Conservation (phyloP, 2,329 filamentous ascomycete species). For the Ilyonectria mors-panacis region DNA sequence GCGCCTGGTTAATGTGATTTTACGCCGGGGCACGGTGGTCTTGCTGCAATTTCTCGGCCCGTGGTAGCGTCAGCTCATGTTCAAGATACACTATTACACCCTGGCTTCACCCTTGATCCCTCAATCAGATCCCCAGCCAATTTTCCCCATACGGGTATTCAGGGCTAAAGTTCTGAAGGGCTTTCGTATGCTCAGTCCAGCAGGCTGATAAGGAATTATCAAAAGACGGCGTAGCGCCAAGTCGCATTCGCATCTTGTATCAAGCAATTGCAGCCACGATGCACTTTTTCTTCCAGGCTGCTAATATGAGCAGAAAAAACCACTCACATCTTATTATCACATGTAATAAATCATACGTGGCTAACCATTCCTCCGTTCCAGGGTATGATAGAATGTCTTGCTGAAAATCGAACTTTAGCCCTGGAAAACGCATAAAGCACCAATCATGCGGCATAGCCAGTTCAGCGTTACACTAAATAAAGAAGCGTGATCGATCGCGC, state of each 20-base stretch:
- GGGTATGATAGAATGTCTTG: background rate
- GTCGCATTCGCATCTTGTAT: background rate
- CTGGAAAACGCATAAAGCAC: background rate
- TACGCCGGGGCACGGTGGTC: background rate
- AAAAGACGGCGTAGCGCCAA: background rate
- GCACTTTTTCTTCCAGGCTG: no score
- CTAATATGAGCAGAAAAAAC: background rate
- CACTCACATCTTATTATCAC: background rate
- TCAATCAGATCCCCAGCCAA: no score
- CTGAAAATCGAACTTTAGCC: background rate
- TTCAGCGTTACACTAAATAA: slow-evolving; percentile 3
- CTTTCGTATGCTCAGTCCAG: no score
- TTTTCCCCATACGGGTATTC: no score
- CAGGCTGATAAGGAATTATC: background rate
- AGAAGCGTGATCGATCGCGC: background rate
- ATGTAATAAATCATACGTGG: background rate
- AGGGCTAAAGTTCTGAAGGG: no score
- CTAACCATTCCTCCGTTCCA: background rate
- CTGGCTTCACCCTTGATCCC: no score
- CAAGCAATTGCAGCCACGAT: background rate
- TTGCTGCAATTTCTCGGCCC: background rate
- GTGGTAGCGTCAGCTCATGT: no score
- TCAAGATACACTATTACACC: background rate
- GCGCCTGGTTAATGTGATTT: background rate
- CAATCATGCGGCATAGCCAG: background rate